Conservation (phyloP, 2,329 filamentous ascomycete species). For the Cladosporium sp. region DNA sequence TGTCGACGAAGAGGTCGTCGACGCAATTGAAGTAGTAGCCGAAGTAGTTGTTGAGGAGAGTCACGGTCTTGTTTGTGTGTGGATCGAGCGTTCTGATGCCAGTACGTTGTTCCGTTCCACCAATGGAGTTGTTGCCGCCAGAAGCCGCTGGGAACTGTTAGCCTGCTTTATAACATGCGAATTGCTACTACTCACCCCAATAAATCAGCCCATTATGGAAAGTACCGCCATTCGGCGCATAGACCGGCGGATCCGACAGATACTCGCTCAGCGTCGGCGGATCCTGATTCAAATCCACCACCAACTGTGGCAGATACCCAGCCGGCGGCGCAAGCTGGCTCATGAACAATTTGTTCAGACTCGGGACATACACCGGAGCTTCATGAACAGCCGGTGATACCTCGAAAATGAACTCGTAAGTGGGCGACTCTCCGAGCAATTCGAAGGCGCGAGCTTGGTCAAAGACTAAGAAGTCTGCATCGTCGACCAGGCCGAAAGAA, state of each 20-base stretch:
- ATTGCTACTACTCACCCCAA: conserved; percentile 29
- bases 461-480: conserved; percentile 43
- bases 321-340: conserved; percentile 40
- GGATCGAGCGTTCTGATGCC: conserved; percentile 48
- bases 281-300: conserved; percentile 45
- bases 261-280: conserved; percentile 43
- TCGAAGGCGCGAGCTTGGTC: conserved; percentile 40
- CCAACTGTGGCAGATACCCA: conserved; percentile 39
- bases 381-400: conserved; percentile 43
- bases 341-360: conserved; percentile 44
- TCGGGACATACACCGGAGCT: conserved; percentile 45
- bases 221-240: conserved; percentile 46
- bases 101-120: conserved; percentile 40
- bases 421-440: conserved; percentile 40
- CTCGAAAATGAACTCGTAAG: conserved; percentile 42
- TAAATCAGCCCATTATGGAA: conserved; percentile 43
- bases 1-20: conserved; percentile 47
- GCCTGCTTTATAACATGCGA: background rate
- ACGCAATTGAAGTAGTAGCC: conserved; percentile 48
- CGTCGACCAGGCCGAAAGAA: conserved; percentile 34
- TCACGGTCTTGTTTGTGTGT: conserved; percentile 42
- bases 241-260: conserved; percentile 45
- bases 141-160: conserved; percentile 29
- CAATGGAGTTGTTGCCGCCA: conserved; percentile 41
- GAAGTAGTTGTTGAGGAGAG: conserved; percentile 49